Conservation (phyloP, 805 yeast species). For the Ogataea salicorniae region DNA sequence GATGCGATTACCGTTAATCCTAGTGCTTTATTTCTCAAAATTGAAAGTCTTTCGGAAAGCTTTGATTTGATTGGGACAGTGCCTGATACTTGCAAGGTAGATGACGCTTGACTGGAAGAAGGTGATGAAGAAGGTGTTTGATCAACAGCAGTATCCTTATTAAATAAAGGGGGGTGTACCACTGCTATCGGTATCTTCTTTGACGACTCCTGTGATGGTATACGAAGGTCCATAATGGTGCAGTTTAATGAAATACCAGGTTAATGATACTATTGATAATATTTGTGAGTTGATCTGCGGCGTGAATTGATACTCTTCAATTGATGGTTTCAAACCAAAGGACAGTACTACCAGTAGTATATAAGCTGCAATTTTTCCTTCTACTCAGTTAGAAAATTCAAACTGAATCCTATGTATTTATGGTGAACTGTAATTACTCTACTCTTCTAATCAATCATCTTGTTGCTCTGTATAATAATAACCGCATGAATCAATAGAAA, state of each 20-base stretch:
- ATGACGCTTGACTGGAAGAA: background rate
- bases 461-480: too few relatives aligned
- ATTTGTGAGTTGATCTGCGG: too few relatives aligned
- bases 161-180: background rate
- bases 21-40: constrained; percentile 7
- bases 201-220: background rate
- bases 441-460: too few relatives aligned
- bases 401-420: too few relatives aligned
- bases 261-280: too few relatives aligned
- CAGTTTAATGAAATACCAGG: background rate
- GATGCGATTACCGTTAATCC: background rate
- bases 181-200: background rate
- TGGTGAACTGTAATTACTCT: too few relatives aligned
- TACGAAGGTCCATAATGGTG: background rate
- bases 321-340: too few relatives aligned
- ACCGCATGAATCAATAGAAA: too few relatives aligned
- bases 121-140: background rate
- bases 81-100: background rate
- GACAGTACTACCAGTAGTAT: too few relatives aligned
- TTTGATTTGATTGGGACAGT: constrained; percentile 7
- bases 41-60: constrained; percentile 10
- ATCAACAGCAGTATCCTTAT: background rate
- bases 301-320: too few relatives aligned
- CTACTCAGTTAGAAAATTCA: too few relatives aligned
- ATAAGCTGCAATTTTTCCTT: too few relatives aligned